Evolutionary conservation across 176 grass and related monocot species (phyloP).

Genomic region (Oryza rufipogon): DNA sequence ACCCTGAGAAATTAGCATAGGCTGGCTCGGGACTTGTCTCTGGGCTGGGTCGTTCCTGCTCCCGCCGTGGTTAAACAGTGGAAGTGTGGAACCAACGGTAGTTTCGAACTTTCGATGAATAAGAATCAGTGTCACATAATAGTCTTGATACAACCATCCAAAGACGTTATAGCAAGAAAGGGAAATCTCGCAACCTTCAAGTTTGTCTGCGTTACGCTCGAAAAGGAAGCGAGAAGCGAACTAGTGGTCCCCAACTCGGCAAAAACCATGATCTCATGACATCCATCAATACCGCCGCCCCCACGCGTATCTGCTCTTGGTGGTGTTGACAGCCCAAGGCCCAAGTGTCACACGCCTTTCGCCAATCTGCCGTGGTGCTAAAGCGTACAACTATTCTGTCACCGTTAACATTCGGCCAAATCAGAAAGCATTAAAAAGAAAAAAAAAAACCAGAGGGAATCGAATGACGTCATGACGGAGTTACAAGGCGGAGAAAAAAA

Average conservation of each 20-base stretch:
- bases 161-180: neutral
- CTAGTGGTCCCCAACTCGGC: neutral
- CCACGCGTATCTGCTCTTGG: neutral
- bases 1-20: too few species aligned
- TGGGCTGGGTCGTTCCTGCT: too few species aligned
- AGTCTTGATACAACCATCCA: neutral
- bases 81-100: too few species aligned
- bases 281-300: neutral
- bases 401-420: neutral
- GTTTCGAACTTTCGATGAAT: neutral
- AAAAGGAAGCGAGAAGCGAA: neutral
- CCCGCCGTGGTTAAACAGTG: too few species aligned
- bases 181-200: neutral
- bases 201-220: neutral
- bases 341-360: neutral
- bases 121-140: neutral
- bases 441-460: neutral
- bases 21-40: too few species aligned
- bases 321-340: neutral
- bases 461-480: neutral
- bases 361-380: neutral
- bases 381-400: neutral
- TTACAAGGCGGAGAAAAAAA: neutral
- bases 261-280: neutral
- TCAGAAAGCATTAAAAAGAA: neutral